Base-by-base conservation (phyloP, 768 basidiomycete species). In the Pleurotus sapidus region DNA sequence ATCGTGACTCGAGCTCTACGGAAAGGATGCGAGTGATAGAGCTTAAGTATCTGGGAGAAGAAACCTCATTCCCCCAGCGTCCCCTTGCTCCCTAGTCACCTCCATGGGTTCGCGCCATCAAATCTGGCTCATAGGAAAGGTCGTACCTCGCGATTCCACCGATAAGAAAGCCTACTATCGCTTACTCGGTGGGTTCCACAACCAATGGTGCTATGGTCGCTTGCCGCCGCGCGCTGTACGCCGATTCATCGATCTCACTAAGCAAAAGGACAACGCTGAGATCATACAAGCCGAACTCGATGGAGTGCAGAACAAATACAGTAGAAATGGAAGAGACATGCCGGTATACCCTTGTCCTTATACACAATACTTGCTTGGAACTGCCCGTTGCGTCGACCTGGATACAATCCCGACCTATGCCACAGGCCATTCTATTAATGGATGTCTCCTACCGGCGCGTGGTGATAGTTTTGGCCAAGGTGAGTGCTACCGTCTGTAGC, bases 151-250 rank as follows among this genome's bases (percentile, higher is more conserved):
- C 24, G 62, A 64, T n/a, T 50, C 50, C 4, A 56, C 53, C n/a
- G 38, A 53, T 42, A 24, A 18, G n/a, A 53, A 58, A 56, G 39
- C 67, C 9, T 59, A 67, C 43, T 75, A 77, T 64, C 74, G 72
- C 24, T 78, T 74, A 46, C 59, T 78, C n/a, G 72, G 66, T 3
- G 76, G 71, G 5, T 63, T 67, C 4, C 75, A 77, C 57, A 67
- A 75, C 60, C 73, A 75, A 61, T 74, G 70, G 72, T 77, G 68
- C 60, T 74, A 71, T 53, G 72, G 71, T 17, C 51, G 59, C 9
- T 61, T 73, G n/a, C 72, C 76, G 18, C 61, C 27, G 27, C 27
- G 27, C 27, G 27, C 70, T 14, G 61, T 66, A 5, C 60, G 59
- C 40, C 73, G 74, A n/a, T 70, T 75, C 53, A 18, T 74, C 6